Base-by-base conservation (phyloP, 2,329 filamentous ascomycete genomes). In the Fusarium sp. region DNA sequence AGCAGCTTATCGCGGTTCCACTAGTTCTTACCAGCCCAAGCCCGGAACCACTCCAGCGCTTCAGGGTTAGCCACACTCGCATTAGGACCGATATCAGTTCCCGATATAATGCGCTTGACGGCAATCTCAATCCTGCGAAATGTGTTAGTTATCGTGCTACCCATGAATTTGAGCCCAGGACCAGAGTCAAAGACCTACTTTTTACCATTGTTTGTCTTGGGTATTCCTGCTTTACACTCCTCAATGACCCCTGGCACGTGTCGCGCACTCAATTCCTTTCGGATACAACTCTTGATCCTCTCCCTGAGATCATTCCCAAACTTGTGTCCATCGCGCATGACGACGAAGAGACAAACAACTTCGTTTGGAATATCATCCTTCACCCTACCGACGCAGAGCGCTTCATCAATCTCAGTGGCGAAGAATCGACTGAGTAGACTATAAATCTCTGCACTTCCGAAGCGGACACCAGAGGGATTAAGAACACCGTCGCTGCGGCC, bases 401-500 rank as follows among this genome's bases (percentile, higher is more conserved):
- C 94, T 77, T 99, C 96, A 67, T 94, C 92, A 30, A 98, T 86
- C 64, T 95, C 89, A 15, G 87, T 83, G 0, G 91, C 88, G 77
- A 97, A 98, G 82, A 95, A 93, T 74, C 93, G 90, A 4, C 96
- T 89, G 32, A 98, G 85, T 19, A 98, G 87, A 80, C 97, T 97
- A 83, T 98, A 98, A 25, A 99, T 97, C 85, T 99, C 96, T 1
- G 96, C 95, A 38, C 91, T 94, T 9, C 96, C 96, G 79, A 99
- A 98, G 1, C 96, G 88, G 25, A 99, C 94, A 5, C 96, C 96
- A 0, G 92, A 90, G 0, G 96, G 96, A 80, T 99, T 99, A 21
- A 99, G 85, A 15, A 98, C 94, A 8, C 96, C 96, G 77, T 99
- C 96, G 60, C 93, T 96, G 32, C 96, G 89, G 5, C 96, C 96